A percentile compares a stretch with the other conserved stretches of the same genome.
These are phyloP conservation scores for Usnea hakonensis DNA, from an alignment of 495 filamentous ascomycete genomes.

Conservation along the genomic window DNA sequence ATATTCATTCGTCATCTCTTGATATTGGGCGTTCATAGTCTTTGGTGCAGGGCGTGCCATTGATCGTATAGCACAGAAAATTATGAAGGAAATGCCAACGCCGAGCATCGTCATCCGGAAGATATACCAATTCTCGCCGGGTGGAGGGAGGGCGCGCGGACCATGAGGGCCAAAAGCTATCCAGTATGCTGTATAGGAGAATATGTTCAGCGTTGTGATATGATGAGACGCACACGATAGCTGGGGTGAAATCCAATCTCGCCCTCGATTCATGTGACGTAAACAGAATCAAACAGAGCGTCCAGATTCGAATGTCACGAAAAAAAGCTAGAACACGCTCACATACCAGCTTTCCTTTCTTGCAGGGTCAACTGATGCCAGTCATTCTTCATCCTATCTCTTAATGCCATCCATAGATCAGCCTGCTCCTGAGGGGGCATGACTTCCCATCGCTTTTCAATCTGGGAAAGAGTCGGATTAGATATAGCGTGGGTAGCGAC, in stretches of 20 bases:
- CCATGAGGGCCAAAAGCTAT: constrained; percentile 96
- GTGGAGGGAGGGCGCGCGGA: constrained; percentile 69
- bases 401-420: constrained; percentile 93
- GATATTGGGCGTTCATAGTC: constrained; percentile 93
- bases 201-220: neutral
- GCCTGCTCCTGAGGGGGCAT: constrained; percentile 98
- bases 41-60: constrained; percentile 61
- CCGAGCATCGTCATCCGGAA: constrained; percentile 60
- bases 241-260: neutral
- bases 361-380: constrained; percentile 90
- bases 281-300: neutral
- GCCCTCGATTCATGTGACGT: constrained; percentile 12
- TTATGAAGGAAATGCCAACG: constrained; percentile 46
- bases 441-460: constrained; percentile 98
- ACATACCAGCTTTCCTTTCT: constrained; percentile 99
- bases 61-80: constrained; percentile 58
- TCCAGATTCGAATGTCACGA: neutral
- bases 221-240: neutral
- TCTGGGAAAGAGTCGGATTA: constrained; percentile 93
- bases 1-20: constrained; percentile 87
- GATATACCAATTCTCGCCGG: constrained; percentile 73
- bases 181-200: constrained; percentile 71
- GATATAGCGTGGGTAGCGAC: constrained; percentile 82
- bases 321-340: constrained; percentile 20
- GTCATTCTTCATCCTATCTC: constrained; percentile 95